Base-by-base conservation (phyloP, 495 filamentous ascomycete genomes). In the Endocarpon pusillum region DNA sequence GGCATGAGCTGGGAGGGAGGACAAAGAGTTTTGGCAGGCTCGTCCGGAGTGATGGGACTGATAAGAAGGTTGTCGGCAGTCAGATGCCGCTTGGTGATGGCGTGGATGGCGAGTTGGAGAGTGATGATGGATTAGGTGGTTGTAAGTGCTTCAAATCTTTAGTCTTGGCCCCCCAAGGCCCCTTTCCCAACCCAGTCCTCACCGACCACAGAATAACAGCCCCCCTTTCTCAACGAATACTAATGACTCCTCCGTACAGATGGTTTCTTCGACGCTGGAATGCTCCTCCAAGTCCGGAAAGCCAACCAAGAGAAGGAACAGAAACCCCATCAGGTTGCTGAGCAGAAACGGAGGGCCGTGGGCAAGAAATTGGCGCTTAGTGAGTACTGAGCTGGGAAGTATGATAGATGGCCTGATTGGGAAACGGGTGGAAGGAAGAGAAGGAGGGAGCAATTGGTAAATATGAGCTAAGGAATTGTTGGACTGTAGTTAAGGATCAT, bases 231-330 rank as follows among this genome's bases (percentile, higher is more conserved):
- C 34, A 15, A 30, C 31, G 14, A 34, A 25, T 32, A 34, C 40
- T 31, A 32, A 36, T 50, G 58, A 42, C 61, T 33, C 17, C 35
- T 32, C 1, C 25, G 29, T 19, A 21, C 44, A 94, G 85, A 94
- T 63, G 85, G 85, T 23, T 93, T 94, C 65, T 94, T 94, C 57
- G 85, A 94, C 57, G 82, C 85, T 2, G 85, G 85, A 21, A 87
- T 92, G 81, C 67, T 94, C 4, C 64, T 87, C 5, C 80, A 87
- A 52, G 85, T 83, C 7, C 69, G 93, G 19, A 86, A 85, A 51
- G 51, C 67, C 17, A 61, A 54, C 39, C 60, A 64, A 29, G 62
- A 67, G 19, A 57, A 62, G 22, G 62, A 73, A 26, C 49, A 52
- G 20, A 37, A 34, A 6, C 51, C 53, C 17, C 49, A 47, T 4